Conservation (phyloP, 2,329 filamentous ascomycete species). For the Penicillium paneum region DNA sequence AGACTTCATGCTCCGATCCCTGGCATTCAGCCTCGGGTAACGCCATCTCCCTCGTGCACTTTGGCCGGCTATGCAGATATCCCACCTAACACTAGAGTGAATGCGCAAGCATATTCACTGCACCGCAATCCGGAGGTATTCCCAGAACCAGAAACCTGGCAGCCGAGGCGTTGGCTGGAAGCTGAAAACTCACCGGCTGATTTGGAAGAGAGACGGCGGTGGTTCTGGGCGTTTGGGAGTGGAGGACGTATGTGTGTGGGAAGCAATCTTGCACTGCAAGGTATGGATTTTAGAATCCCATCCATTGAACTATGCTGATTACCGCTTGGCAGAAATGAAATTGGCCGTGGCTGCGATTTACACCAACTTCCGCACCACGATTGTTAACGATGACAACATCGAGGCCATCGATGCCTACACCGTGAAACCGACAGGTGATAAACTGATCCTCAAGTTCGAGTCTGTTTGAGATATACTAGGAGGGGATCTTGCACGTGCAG, state of each 20-base stretch:
- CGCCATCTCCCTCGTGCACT: slow-evolving; percentile 39
- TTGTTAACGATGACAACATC: slow-evolving; percentile 62
- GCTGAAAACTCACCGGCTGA: slow-evolving; percentile 32
- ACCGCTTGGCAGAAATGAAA: slow-evolving; percentile 62
- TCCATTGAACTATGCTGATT: background rate
- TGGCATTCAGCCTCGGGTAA: slow-evolving; percentile 59
- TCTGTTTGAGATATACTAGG: slow-evolving; percentile 9
- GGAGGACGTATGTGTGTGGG: slow-evolving; percentile 51
- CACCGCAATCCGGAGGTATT: slow-evolving; percentile 51
- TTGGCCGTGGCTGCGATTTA: slow-evolving; percentile 68
- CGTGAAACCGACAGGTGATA: slow-evolving; percentile 56
- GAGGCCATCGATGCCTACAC: slow-evolving; percentile 66
- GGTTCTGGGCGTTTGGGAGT: slow-evolving; percentile 53
- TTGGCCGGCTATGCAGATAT: slow-evolving; percentile 43
- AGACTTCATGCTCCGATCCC: slow-evolving; percentile 62
- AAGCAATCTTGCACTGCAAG: slow-evolving; percentile 48
- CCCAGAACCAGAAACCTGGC: slow-evolving; percentile 47
- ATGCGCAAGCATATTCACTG: slow-evolving; percentile 51
- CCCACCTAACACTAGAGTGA: slow-evolving; percentile 45
- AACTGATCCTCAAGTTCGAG: slow-evolving; percentile 58
- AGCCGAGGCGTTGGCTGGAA: slow-evolving; percentile 50
- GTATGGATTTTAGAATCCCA: slow-evolving; percentile 20
- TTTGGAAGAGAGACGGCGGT: slow-evolving; percentile 46
- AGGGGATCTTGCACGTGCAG: background rate
- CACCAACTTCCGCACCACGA: slow-evolving; percentile 59